phyloP scores from a whole-genome alignment of 2,329 filamentous ascomycete species.

The Claviceps citrina region DNA sequence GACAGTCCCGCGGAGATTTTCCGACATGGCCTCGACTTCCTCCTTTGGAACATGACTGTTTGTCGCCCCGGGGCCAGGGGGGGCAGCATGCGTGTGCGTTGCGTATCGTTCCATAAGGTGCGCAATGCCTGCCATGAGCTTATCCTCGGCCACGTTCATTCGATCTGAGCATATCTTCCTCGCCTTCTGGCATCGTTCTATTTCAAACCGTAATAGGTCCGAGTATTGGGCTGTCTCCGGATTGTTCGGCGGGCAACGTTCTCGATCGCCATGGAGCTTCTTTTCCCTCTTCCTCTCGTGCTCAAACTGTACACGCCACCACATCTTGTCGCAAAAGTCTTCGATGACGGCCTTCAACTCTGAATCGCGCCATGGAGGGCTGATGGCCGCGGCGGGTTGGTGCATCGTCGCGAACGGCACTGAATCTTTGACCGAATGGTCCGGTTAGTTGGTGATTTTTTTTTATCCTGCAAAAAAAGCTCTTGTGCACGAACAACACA shows the following conservation, averaged over 20 bases:
- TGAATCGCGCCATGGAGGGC: neutral
- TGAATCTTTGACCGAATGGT: neutral
- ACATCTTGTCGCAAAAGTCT: conserved; percentile 11
- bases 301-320: conserved; percentile 9
- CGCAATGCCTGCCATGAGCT: neutral
- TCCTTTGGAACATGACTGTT: neutral
- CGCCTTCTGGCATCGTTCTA: conserved; percentile 6
- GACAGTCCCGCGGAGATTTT: neutral
- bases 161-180: conserved; percentile 5
- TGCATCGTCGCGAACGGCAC: conserved; percentile 2
- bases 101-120: conserved; percentile 1
- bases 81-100: neutral
- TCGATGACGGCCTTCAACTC: conserved; percentile 9
- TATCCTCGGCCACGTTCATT: conserved; percentile 6
- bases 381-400: conserved; percentile 1
- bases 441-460: neutral
- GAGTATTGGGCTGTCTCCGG: conserved; percentile 11
- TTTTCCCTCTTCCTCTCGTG: conserved; percentile 9
- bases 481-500: too few species aligned
- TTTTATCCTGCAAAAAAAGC: neutral
- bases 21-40: conserved; percentile 1
- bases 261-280: conserved; percentile 8
- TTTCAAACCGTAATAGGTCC: conserved; percentile 9
- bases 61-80: neutral
- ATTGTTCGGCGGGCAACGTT: conserved; percentile 7